Conservation (phyloP, 2,329 filamentous ascomycete genomes). For the Claviceps sp. region DNA sequence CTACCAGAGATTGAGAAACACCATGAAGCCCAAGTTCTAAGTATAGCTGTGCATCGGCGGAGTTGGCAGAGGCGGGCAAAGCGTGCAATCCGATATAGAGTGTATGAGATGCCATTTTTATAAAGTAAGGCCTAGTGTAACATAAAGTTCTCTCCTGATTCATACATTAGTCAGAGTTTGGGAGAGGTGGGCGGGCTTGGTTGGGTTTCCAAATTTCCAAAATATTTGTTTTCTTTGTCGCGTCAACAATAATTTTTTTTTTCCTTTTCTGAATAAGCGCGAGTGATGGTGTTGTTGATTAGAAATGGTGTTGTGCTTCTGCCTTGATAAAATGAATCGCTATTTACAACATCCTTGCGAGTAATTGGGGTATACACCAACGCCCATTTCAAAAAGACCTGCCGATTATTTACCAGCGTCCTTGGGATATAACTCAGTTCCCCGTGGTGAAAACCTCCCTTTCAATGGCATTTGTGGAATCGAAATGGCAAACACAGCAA, state of each 20-base stretch:
- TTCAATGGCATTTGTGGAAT: neutral
- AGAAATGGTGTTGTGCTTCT: neutral
- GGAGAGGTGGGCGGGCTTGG: neutral
- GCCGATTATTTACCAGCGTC: too few relatives aligned
- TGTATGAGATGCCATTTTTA: slow-evolving; percentile 40
- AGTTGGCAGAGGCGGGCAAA: slow-evolving; percentile 17
- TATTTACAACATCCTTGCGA: neutral
- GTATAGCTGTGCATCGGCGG: slow-evolving; percentile 15
- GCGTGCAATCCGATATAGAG: slow-evolving; percentile 35
- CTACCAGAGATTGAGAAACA: slow-evolving; percentile 66
- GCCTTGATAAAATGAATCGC: neutral
- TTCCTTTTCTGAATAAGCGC: neutral
- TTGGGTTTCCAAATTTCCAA: neutral
- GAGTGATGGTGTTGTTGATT: neutral
- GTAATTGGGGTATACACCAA: too few relatives aligned
- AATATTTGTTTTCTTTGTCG: slow-evolving; percentile 7
- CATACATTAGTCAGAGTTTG: slow-evolving; percentile 18
- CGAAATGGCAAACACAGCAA: neutral
- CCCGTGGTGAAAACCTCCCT: neutral
- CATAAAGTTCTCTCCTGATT: slow-evolving; percentile 34
- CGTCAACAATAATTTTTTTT: neutral
- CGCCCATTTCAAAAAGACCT: too few relatives aligned
- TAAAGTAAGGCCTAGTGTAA: slow-evolving; percentile 34
- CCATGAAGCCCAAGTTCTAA: slow-evolving; percentile 72
- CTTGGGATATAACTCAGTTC: neutral